Conservation (phyloP, 2,329 filamentous ascomycete species). For the Fusarium mundagurra region DNA sequence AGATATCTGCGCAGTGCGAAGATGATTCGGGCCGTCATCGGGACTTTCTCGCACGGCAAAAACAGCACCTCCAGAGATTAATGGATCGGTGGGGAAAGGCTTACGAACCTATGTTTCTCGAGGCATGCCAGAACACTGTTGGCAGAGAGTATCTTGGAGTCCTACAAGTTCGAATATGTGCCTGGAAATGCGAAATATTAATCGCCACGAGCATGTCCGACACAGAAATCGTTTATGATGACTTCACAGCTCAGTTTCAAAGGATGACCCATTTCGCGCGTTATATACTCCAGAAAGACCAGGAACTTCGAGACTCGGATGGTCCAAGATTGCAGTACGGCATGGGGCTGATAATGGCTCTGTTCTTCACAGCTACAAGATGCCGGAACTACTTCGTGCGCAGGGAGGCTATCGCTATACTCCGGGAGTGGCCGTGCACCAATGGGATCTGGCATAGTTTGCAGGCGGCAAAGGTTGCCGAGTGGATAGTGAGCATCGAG, state of each 20-base stretch:
- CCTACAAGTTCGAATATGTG: not conserved
- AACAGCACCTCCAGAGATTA: accelerated
- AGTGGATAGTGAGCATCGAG: not conserved
- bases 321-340: not conserved
- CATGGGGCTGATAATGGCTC: not conserved
- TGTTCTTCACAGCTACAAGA: not conserved
- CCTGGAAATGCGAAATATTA: not conserved
- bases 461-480: not conserved
- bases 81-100: not conserved
- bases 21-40: accelerated
- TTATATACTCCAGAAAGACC: not conserved
- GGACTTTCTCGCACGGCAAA: not conserved
- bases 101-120: not conserved
- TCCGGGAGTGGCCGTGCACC: not conserved
- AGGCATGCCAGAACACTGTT: not conserved
- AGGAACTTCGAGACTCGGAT: not conserved
- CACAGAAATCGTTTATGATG: not conserved
- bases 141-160: not conserved
- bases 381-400: not conserved
- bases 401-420: not conserved
- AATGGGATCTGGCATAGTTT: not conserved
- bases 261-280: not conserved
- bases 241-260: not conserved
- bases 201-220: not conserved
- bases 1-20: accelerated